phyloP scores from a whole-genome alignment of 305 asterid species.

The Fraxinus floribunda region DNA sequence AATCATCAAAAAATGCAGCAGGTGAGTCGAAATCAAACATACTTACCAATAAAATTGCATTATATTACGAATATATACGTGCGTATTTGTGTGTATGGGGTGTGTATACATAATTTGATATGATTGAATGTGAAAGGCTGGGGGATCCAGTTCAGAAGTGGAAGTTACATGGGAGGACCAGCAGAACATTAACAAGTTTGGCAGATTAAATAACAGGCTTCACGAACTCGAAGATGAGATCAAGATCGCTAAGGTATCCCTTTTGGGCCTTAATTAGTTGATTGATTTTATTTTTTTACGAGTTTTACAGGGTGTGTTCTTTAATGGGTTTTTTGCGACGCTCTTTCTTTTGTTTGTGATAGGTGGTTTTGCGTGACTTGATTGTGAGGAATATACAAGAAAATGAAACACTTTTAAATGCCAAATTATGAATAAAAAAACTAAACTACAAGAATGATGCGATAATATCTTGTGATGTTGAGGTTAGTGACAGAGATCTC shows the following conservation, averaged over 20 bases:
- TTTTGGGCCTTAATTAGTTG: neutral
- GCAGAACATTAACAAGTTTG: slow-evolving; percentile 86
- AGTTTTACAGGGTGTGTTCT: neutral
- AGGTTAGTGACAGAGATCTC: neutral
- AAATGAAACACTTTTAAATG: neutral
- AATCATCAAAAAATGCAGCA: slow-evolving; percentile 46
- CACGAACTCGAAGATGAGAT: slow-evolving; percentile 94
- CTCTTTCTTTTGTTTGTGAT: neutral
- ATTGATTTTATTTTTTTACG: neutral
- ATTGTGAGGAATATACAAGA: neutral
- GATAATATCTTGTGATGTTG: neutral
- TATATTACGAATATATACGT: neutral
- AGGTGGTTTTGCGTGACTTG: neutral
- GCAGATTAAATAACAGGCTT: slow-evolving; percentile 76
- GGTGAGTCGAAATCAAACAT: slow-evolving; percentile 35
- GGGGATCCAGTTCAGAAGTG: slow-evolving; percentile 62
- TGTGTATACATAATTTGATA: neutral
- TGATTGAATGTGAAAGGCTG: slow-evolving; percentile 41
- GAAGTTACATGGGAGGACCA: slow-evolving; percentile 98
- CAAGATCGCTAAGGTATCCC: slow-evolving; percentile 72
- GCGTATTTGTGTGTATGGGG: neutral
- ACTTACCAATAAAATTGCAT: neutral
- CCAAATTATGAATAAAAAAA: neutral
- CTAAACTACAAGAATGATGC: neutral
- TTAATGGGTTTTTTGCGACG: neutral